Conservation (phyloP, 352 stramenopile genomes). For the Phytopythium chamaehyphon region DNA sequence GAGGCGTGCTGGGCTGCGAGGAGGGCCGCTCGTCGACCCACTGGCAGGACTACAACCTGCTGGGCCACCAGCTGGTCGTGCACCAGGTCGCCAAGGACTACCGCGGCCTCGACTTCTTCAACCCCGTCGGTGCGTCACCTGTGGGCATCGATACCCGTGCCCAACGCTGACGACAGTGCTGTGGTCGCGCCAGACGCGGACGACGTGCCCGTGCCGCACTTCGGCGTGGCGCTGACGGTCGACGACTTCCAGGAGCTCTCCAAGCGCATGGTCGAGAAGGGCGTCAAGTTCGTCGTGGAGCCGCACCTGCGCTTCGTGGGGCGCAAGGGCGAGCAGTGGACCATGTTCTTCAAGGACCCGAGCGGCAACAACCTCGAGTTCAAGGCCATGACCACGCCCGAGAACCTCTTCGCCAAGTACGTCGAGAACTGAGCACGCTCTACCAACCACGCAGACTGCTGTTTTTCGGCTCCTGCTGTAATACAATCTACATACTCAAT, state of each 20-base stretch:
- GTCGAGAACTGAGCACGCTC: conserved; percentile 50
- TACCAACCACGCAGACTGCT: too few relatives aligned
- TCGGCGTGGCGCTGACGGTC: conserved; percentile 92
- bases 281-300: conserved; percentile 94
- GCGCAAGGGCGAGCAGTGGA: conserved; percentile 96
- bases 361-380: conserved; percentile 98
- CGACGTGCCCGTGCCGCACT: conserved; percentile 97
- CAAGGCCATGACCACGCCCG: conserved; percentile 96
- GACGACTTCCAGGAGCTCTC: conserved; percentile 90
- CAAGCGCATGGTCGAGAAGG: conserved; percentile 63
- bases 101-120: conserved; percentile 92
- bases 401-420: conserved; percentile 99
- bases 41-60: conserved; percentile 94
- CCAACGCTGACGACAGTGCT: not conserved
- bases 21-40: conserved; percentile 90
- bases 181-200: conserved; percentile 76
- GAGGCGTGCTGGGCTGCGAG: conserved; percentile 84
- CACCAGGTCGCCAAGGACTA: conserved; percentile 94
- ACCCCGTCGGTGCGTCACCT: conserved; percentile 84
- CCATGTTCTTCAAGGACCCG: conserved; percentile 99
- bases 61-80: conserved; percentile 83
- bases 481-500: conserved; percentile 19
- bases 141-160: not conserved
- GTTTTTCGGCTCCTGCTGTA: not conserved
- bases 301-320: conserved; percentile 94